Base-by-base conservation (phyloP, 352 stramenopile genomes). In the Pythium rhizo-oryzae region DNA sequence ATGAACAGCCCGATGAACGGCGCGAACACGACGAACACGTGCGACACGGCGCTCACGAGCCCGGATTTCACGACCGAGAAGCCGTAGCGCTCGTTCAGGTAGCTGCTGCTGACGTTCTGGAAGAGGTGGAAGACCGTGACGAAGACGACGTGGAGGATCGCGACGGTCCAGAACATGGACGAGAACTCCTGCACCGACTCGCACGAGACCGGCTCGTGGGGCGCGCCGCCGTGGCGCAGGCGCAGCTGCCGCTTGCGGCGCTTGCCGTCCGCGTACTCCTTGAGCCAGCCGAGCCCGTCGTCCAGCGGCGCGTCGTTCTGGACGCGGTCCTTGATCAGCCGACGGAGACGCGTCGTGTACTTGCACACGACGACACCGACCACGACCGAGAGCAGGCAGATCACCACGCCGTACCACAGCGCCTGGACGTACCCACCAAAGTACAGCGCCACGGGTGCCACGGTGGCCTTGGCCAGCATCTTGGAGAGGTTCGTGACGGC, bases 91-190 rank as follows among this genome's bases (percentile, higher is more conserved):
- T 96, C 82, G 65, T 83, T 92, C 23, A 97, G 60, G 39, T 86
- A 97, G 61, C 87, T 93, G 59, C 84, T 91, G 61, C 82, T 92
- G 53, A 97, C 90, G 71, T 97, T 97, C 69, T 96, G 87, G 75
- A 97, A 97, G 30, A 97, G 72, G 60, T 97, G 91, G 70, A 97
- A 97, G 9, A 96, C 87, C 53, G 94, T 94, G 61, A 97, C 89
- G 62, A 97, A 96, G 63, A 93, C 82, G 0, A 95, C 88, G 77
- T 97, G 89, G 11, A 96, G 75, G 23, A 94, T 59, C 44, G 85
- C 79, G 28, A 97, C 80, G 54, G 87, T 76, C 90, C 89, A 97
- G 65, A 97, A 97, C 77, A 93, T 89, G 72, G 78, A 74, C 60
- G 86, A 93, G 64, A 95, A 95, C 46, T 80, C 76, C 35, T 85